A percentile compares a stretch with the other conserved stretches of the same genome.
These are phyloP conservation scores for Arabidopsis arenosa DNA, from an alignment of 345 rosid genomes.

Conservation along the genomic window DNA sequence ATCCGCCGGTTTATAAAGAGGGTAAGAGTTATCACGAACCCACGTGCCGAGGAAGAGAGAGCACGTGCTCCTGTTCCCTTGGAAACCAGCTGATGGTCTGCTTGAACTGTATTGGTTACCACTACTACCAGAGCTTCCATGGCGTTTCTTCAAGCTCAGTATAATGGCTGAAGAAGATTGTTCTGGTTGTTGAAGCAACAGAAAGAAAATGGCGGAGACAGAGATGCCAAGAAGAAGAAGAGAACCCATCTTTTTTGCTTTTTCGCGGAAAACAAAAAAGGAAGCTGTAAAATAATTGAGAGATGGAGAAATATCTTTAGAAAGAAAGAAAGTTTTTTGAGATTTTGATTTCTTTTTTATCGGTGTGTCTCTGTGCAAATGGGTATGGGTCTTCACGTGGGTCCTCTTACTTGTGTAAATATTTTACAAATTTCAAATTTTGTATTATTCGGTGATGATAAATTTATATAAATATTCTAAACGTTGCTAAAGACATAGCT, in stretches of 20 bases:
- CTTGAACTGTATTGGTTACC: constrained; percentile 53
- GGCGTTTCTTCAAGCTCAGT: constrained; percentile 66
- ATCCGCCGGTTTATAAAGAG: constrained; percentile 66
- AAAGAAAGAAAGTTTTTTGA: constrained; percentile 22
- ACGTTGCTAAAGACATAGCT: neutral
- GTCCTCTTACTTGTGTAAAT: constrained; percentile 38
- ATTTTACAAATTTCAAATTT: constrained; percentile 12
- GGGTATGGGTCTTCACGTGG: constrained; percentile 47
- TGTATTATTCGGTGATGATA: constrained; percentile 18
- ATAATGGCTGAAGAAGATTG: constrained; percentile 62
- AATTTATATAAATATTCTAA: neutral
- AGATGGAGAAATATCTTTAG: constrained; percentile 22
- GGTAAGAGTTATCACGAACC: constrained; percentile 82
- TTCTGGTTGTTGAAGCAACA: constrained; percentile 39
- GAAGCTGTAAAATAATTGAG: constrained; percentile 40
- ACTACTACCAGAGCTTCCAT: constrained; percentile 45
- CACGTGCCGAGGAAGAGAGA: constrained; percentile 60
- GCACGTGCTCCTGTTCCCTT: constrained; percentile 61
- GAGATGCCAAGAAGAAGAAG: constrained; percentile 31
- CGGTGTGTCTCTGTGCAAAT: constrained; percentile 39
- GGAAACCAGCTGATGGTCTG: constrained; percentile 55
- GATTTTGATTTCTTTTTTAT: constrained; percentile 30
- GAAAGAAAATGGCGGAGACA: constrained; percentile 41
- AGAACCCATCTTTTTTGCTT: constrained; percentile 34
- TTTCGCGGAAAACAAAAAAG: constrained; percentile 6